A percentile compares a stretch with the other conserved stretches of the same genome.
Evolutionary conservation across 768 basidiomycete species (phyloP).

Genomic region (Peribolospora baueri): DNA sequence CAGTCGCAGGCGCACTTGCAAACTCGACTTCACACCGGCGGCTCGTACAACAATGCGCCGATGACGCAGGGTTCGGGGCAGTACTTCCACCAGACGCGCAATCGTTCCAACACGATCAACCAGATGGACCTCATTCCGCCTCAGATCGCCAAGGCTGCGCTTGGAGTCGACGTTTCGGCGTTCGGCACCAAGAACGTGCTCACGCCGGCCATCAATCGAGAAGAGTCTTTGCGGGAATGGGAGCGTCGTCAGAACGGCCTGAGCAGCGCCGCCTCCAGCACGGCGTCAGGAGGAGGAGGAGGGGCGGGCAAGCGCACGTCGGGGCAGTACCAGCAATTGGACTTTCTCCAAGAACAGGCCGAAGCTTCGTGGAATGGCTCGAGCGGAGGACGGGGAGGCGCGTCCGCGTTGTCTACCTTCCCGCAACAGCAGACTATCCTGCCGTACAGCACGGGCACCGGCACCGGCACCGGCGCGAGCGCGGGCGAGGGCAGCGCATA

Average conservation of each 20-base stretch:
- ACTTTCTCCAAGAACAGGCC: conserved; percentile 79
- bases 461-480: conserved; percentile 6
- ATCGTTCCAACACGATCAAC: conserved; percentile 77
- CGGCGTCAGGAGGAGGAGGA: conserved; percentile 33
- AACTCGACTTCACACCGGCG: not conserved
- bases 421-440: not conserved
- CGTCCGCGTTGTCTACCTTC: not conserved
- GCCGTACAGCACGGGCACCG: conserved; percentile 3
- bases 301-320: conserved; percentile 21
- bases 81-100: conserved; percentile 24
- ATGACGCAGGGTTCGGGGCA: conserved; percentile 1
- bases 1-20: not conserved
- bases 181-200: conserved; percentile 29
- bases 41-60: not conserved
- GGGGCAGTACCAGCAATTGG: conserved; percentile 67
- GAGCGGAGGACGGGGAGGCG: conserved; percentile 12
- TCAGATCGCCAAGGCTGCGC: conserved; percentile 29
- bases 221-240: conserved; percentile 90
- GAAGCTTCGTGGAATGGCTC: conserved; percentile 19
- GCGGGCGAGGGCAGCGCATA: conserved; percentile 7
- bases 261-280: conserved; percentile 19
- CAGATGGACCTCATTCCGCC: conserved; percentile 81
- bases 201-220: conserved; percentile 80
- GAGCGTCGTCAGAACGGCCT: conserved; percentile 32
- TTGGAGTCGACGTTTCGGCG: conserved; percentile 39